phyloP scores from a whole-genome alignment of 768 basidiomycete species.

The Mycena polygramma region DNA sequence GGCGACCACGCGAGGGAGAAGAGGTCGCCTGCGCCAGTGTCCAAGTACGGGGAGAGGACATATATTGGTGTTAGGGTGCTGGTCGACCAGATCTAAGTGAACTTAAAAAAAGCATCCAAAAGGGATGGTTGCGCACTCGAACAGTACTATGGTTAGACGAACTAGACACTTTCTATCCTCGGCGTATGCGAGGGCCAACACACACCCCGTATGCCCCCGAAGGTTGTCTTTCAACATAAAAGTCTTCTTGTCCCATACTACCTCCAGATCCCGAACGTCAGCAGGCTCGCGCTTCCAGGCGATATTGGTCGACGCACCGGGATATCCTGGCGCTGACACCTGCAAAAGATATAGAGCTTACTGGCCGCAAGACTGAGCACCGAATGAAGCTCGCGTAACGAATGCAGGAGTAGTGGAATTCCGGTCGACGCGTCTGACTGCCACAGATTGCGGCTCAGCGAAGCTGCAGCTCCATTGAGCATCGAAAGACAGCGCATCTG shows the following conservation, averaged over 20 bases:
- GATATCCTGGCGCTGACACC: constrained; percentile 84
- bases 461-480: constrained; percentile 54
- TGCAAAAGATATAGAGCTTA: constrained; percentile 81
- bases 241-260: constrained; percentile 85
- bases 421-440: constrained; percentile 50
- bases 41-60: constrained; percentile 81
- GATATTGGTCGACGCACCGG: constrained; percentile 59
- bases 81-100: constrained; percentile 84
- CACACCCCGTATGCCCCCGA: constrained; percentile 86
- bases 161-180: constrained; percentile 87
- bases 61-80: constrained; percentile 74
- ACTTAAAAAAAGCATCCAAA: not conserved
- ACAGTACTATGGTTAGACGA: constrained; percentile 93
- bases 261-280: constrained; percentile 59
- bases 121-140: constrained; percentile 62
- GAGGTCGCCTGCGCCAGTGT: constrained; percentile 87
- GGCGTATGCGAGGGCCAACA: constrained; percentile 84
- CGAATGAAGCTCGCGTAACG: constrained; percentile 78
- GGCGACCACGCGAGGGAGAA: constrained; percentile 88
- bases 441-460: constrained; percentile 67
- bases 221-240: constrained; percentile 78
- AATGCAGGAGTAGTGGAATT: constrained; percentile 71
- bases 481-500: constrained; percentile 3
- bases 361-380: constrained; percentile 84
- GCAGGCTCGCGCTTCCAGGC: not conserved